Conservation (phyloP, 352 stramenopile genomes). For the Pythium myriotylum region DNA sequence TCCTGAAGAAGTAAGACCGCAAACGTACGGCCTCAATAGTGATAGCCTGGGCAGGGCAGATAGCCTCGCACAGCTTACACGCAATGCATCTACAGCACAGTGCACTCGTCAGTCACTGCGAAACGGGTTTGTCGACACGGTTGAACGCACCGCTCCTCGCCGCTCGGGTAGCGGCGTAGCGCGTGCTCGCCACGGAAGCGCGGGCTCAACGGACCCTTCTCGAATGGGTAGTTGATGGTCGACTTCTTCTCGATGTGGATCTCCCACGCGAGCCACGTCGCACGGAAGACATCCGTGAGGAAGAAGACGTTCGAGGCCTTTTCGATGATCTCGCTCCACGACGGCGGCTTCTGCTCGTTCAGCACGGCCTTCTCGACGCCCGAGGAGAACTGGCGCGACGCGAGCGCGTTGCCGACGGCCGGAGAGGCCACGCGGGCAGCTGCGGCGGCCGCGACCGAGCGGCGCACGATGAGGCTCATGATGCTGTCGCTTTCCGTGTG, state of each 20-base stretch:
- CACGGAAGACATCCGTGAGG: constrained; percentile 78
- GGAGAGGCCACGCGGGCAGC: constrained; percentile 19
- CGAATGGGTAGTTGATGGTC: constrained; percentile 99
- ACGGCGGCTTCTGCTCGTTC: constrained; percentile 55
- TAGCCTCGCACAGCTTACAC: constrained; percentile 99
- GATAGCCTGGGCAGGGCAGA: constrained; percentile 99
- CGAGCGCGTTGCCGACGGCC: constrained; percentile 20
- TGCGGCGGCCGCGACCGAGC: constrained; percentile 45
- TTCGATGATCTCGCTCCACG: constrained; percentile 72
- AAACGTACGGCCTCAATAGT: constrained; percentile 96
- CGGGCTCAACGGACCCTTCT: constrained; percentile 96
- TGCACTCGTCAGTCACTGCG: background rate
- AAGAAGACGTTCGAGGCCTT: constrained; percentile 87
- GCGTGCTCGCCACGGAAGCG: constrained; percentile 99
- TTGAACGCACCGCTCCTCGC: constrained; percentile 93
- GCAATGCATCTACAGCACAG: constrained; percentile 93
- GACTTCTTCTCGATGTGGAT: constrained; percentile 92
- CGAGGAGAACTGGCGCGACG: constrained; percentile 30
- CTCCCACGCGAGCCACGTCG: constrained; percentile 80
- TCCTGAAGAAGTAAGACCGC: background rate
- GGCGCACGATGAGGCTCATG: constrained; percentile 52
- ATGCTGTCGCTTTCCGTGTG: constrained; percentile 6
- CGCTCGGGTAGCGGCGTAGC: constrained; percentile 97
- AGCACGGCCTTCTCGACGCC: constrained; percentile 19
- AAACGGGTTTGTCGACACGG: background rate